Base-by-base conservation (phyloP, 331 rosid species). In the Ulmus americana region DNA sequence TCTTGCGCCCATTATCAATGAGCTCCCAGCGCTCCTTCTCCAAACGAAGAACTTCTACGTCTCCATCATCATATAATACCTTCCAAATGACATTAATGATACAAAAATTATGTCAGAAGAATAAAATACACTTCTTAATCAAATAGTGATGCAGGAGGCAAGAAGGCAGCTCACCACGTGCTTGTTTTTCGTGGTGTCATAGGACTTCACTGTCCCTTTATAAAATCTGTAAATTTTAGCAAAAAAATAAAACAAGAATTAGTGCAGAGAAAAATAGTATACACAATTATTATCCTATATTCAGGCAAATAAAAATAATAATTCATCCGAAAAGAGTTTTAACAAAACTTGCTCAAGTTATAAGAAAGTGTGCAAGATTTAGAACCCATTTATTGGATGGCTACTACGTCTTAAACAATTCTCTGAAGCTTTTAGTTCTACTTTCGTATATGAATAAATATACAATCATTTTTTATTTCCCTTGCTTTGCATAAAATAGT, bases 11-110 rank as follows among this genome's bases (percentile, higher is more conserved):
- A 74, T 80, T 84, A 77, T 86, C 96, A 69, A 84, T 4, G 65
- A 84, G 77, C 81, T 86, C 96, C 97, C 96, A 91, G 61, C 90
- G 81, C 81, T 91, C 97, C 80, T 80, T 91, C 55, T 83, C 96
- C 77, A 91, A 74, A 35, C 84, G 90, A 45, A 91, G 95, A 55
- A 91, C 82, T 82, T 91, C 97, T 47, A 91, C 96, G 59, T 91
- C 97, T 58, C 96, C 95, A 75, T 91, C 97, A 1, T 85, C 87
- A 64, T 91, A 91, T 55, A 91, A 74, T 63, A 91, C 67, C 97
- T 91, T 81, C 67, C 82, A 77, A 22, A 63, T 45, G 45, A 70
- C 63, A 67, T 53, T 55, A 68, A 70, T 5, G 14, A 28, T 50
- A 9, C 43, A 72, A 60, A 46, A 65, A 9, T 45, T 50, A 61